Evolutionary conservation across 2,329 filamentous ascomycete species (phyloP), one percentile per base, ranked within the genome.

Genomic region (Hymenoscyphus repandus): DNA sequence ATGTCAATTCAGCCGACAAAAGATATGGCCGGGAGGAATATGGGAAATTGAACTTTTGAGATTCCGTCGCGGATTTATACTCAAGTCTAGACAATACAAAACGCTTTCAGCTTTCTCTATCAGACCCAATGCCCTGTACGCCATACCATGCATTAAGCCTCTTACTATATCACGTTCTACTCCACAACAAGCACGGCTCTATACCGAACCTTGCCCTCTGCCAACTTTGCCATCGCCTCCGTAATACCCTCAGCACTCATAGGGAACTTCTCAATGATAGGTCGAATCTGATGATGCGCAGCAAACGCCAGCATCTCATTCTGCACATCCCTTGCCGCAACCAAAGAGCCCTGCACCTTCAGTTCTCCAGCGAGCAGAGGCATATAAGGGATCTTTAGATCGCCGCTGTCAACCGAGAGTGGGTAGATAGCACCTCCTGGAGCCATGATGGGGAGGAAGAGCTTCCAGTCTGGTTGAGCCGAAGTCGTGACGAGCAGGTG

Each of bases 341-440:
- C 62, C 12, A 66, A 20, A 33, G 48, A 53, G 11, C 64, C 64
- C 39, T 64, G 58, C 27, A 66, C 56, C 39, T 47, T 60, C 45
- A 66, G 45, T 50, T 65, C 62, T 1, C 45, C 39, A 27, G 37
- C 33, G 37, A 65, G n/a, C 22, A 66, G 50, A 2, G 57, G 58
- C 57, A 62, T 58, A 27, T 64, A 63, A 9, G 64, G 64, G 17
- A 66, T 62, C 12, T 41, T 56, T 27, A 66, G 44, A 42, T 65
- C 58, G 12, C 56, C 59, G 6, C 86, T 80, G 0, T 83, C 82
- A 2, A 79, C 78, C 13, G 83, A 84, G 42, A 90, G 74, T 64
- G 86, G 82, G 53, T 86, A 76, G 58, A 86, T 79, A 5, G 72
- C 73, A 3, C 83, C 83, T 39, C 79, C 74, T 6, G 74, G 68